Evolutionary conservation across 169 alveolate species (phyloP).

Genomic region (Blepharisma undulans): DNA sequence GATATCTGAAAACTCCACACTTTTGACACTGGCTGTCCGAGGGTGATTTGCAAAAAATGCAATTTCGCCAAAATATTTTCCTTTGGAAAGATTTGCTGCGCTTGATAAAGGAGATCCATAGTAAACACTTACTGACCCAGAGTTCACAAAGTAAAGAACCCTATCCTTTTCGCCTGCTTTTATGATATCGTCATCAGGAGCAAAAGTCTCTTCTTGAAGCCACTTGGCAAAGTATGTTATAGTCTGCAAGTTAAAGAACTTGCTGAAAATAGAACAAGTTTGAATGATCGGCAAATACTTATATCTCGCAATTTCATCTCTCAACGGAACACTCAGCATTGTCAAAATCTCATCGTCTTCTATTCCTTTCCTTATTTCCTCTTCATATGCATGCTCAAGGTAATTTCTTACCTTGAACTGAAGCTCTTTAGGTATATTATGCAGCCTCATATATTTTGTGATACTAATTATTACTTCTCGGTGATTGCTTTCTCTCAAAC

Average conservation of each 20-base stretch:
- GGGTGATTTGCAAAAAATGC: slow-evolving; percentile 43
- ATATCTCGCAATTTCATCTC: neutral
- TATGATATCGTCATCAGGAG: slow-evolving; percentile 1
- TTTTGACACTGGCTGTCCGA: slow-evolving; percentile 24
- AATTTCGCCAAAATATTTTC: slow-evolving; percentile 46
- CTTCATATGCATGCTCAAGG: slow-evolving; percentile 5
- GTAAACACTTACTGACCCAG: neutral
- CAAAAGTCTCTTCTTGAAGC: neutral
- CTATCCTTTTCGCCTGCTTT: neutral
- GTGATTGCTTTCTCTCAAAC: neutral
- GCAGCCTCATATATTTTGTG: neutral
- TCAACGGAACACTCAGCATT: neutral
- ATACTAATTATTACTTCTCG: slow-evolving; percentile 4
- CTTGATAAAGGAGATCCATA: neutral
- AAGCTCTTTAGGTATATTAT: neutral
- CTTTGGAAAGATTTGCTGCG: neutral
- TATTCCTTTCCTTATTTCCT: neutral
- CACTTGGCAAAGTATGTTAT: neutral
- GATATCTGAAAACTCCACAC: slow-evolving; percentile 22
- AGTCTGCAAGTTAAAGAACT: neutral
- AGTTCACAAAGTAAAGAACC: neutral
- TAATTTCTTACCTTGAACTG: slow-evolving; percentile 27
- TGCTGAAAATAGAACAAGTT: slow-evolving; percentile 18
- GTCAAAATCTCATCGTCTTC: slow-evolving; percentile 19
- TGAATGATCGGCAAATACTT: slow-evolving; percentile 9